Evolutionary conservation across 306 rosid genomes (phyloP).

Genomic region (Vigna trinervia): DNA sequence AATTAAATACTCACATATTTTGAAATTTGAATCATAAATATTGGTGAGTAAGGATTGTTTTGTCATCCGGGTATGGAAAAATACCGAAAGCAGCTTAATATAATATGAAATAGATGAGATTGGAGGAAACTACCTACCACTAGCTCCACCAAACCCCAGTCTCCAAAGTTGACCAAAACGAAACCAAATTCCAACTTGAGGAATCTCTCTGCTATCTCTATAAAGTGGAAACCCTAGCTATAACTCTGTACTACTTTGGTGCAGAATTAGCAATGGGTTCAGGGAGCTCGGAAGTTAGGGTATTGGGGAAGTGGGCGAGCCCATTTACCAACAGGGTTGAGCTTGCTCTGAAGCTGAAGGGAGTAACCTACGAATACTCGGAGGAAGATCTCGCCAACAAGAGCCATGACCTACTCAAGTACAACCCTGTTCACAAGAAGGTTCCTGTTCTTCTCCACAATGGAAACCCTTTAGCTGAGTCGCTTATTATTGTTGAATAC

Average conservation of each 20-base stretch:
- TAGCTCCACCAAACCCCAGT: slow-evolving; percentile 7
- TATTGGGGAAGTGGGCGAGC: slow-evolving; percentile 49
- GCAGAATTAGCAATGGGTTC: slow-evolving; percentile 2
- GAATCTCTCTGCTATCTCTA: slow-evolving; percentile 1
- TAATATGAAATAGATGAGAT: neutral
- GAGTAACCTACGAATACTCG: slow-evolving; percentile 38
- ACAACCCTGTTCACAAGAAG: slow-evolving; percentile 54
- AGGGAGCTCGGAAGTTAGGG: slow-evolving; percentile 37
- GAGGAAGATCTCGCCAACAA: slow-evolving; percentile 47
- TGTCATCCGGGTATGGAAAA: neutral
- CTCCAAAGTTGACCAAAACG: slow-evolving; percentile 41
- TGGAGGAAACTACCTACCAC: slow-evolving; percentile 37
- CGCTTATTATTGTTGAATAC: slow-evolving; percentile 54
- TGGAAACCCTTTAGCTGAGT: slow-evolving; percentile 49
- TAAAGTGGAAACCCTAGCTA: neutral
- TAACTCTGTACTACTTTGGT: neutral
- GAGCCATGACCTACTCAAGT: slow-evolving; percentile 46
- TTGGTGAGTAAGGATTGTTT: no score
- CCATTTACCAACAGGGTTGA: slow-evolving; percentile 49
- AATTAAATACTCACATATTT: no score
- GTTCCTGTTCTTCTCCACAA: slow-evolving; percentile 54
- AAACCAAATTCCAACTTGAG: slow-evolving; percentile 9
- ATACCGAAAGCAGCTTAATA: neutral
- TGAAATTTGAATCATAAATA: no score
- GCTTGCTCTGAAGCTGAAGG: slow-evolving; percentile 53